These are phyloP conservation scores for Lachancea cidri DNA, from an alignment of 805 yeast genomes.

Conservation along the genomic window DNA sequence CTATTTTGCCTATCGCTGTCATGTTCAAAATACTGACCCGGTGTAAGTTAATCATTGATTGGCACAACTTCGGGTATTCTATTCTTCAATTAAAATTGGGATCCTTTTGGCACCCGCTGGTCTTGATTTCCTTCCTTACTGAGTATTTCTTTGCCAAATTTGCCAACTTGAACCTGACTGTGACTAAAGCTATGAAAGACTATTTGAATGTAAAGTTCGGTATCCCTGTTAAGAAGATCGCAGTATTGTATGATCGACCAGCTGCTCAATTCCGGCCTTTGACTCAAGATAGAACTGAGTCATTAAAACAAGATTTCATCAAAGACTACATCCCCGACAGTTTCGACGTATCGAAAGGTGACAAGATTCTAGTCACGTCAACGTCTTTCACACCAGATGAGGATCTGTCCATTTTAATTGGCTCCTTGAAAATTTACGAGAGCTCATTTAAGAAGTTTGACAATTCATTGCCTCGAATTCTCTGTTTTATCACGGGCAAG, in stretches of 20 bases:
- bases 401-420: conserved; percentile 65
- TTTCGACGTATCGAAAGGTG: conserved; percentile 35
- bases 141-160: conserved; percentile 58
- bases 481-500: conserved; percentile 90
- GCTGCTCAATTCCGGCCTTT: conserved; percentile 59
- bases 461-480: conserved; percentile 40
- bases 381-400: conserved; percentile 97
- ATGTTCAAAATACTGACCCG: conserved; percentile 48
- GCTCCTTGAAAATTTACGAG: conserved; percentile 63
- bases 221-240: conserved; percentile 42
- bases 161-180: conserved; percentile 74
- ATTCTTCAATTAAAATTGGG: conserved; percentile 65
- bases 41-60: conserved; percentile 72
- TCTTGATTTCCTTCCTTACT: conserved; percentile 51
- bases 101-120: conserved; percentile 51
- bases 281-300: conserved; percentile 14
- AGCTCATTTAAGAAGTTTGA: conserved; percentile 22
- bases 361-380: conserved; percentile 72
- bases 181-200: conserved; percentile 65
- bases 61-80: conserved; percentile 93
- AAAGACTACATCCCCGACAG: conserved; percentile 31
- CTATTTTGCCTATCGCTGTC: conserved; percentile 62
- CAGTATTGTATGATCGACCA: conserved; percentile 84
- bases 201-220: conserved; percentile 55
- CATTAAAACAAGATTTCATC: conserved; percentile 28